These are phyloP conservation scores for Adansonia gregorii DNA, from an alignment of 441 rosid genomes.

Conservation along the genomic window DNA sequence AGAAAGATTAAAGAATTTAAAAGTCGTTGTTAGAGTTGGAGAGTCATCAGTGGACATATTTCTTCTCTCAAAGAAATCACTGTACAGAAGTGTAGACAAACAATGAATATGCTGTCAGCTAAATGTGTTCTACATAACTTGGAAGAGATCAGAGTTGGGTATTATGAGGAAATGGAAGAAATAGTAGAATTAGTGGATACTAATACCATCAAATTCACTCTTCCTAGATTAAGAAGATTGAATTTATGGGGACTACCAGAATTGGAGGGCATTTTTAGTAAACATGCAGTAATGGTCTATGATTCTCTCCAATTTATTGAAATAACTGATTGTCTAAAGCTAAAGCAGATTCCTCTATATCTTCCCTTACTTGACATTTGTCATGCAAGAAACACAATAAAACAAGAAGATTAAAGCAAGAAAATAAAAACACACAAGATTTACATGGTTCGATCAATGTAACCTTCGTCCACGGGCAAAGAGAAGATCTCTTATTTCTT, in stretches of 20 bases:
- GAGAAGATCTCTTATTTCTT: no score
- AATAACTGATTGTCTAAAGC: conserved; percentile 23
- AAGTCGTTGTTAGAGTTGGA: no score
- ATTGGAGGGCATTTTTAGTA: conserved; percentile 19
- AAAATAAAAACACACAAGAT: no score
- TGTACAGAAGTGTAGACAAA: no score
- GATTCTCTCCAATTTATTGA: conserved; percentile 4
- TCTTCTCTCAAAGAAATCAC: no score
- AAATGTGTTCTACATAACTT: conserved; percentile 23
- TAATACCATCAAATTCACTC: background rate
- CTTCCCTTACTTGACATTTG: background rate
- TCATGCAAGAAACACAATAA: no score
- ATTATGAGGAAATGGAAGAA: conserved; percentile 19
- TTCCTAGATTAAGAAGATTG: conserved; percentile 16
- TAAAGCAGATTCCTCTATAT: conserved; percentile 28
- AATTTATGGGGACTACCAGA: conserved; percentile 9
- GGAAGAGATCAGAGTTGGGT: conserved; percentile 24
- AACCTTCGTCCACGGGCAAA: no score
- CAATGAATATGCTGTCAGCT: background rate
- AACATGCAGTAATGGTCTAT: conserved; percentile 18
- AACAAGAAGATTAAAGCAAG: no score
- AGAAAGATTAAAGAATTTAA: no score
- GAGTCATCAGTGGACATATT: no score
- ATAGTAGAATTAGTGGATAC: conserved; percentile 21
- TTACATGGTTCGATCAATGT: no score